A percentile compares a stretch with the other conserved stretches of the same genome.
Conservation (phyloP, 306 rosid genomes). For the Coriaria nepalensis region DNA sequence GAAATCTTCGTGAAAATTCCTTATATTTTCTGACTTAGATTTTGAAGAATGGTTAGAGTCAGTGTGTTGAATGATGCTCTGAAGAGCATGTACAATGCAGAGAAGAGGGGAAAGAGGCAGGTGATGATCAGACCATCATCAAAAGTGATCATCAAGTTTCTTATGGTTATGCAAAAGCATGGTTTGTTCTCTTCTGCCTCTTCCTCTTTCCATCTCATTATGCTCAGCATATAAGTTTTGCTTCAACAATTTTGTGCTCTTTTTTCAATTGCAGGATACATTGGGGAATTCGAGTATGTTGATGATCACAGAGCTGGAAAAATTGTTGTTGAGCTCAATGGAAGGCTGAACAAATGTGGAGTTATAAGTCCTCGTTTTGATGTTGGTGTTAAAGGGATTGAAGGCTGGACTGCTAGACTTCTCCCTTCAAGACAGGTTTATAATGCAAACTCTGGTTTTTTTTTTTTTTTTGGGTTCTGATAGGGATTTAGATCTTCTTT, state of each 20-base stretch:
- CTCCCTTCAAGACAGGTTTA: slow-evolving; percentile 29
- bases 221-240: too few relatives aligned
- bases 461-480: too few relatives aligned
- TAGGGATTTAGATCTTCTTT: too few relatives aligned
- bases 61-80: slow-evolving; percentile 33
- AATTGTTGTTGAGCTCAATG: slow-evolving; percentile 31
- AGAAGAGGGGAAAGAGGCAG: slow-evolving; percentile 32
- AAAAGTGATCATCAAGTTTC: slow-evolving; percentile 34
- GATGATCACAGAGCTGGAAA: slow-evolving; percentile 31
- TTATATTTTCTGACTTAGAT: slow-evolving; percentile 15
- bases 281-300: slow-evolving; percentile 30
- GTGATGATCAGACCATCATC: slow-evolving; percentile 36
- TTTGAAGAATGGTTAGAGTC: slow-evolving; percentile 23
- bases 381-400: slow-evolving; percentile 30
- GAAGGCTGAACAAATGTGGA: slow-evolving; percentile 32
- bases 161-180: slow-evolving; percentile 27
- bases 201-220: too few relatives aligned
- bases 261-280: slow-evolving; percentile 14
- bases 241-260: neutral
- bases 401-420: slow-evolving; percentile 14
- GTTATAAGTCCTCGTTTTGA: slow-evolving; percentile 32
- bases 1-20: slow-evolving; percentile 10
- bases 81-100: slow-evolving; percentile 38
- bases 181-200: slow-evolving; percentile 1
- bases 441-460: neutral